Conservation (phyloP, 2,329 filamentous ascomycete species). For the Colletotrichum zoysiae region DNA sequence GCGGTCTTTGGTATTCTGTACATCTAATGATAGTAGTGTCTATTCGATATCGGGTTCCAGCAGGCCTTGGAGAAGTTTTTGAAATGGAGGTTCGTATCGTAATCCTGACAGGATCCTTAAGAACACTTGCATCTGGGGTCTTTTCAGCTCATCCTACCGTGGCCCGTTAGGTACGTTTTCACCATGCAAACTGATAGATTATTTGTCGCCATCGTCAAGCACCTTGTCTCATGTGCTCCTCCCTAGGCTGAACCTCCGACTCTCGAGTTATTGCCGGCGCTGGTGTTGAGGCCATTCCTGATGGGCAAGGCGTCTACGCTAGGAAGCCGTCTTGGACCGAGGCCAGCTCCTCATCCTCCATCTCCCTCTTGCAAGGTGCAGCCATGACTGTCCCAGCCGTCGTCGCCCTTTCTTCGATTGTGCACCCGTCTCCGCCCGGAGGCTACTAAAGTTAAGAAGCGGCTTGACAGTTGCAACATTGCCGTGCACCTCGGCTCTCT, state of each 20-base stretch:
- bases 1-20: conserved; percentile 14
- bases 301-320: conserved; percentile 51
- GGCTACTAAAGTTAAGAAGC: conserved; percentile 57
- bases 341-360: conserved; percentile 43
- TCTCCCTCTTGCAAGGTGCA: conserved; percentile 41
- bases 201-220: conserved; percentile 59
- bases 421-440: conserved; percentile 52
- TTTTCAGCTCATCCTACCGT: neutral
- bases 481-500: conserved; percentile 63
- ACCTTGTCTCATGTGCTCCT: conserved; percentile 50
- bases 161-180: neutral
- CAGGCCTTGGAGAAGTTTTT: neutral
- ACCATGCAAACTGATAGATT: conserved; percentile 60
- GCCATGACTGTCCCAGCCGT: conserved; percentile 49
- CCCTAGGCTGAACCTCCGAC: conserved; percentile 35
- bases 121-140: neutral
- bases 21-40: conserved; percentile 23
- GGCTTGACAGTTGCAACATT: conserved; percentile 62
- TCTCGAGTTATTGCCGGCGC: conserved; percentile 55
- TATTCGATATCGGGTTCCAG: neutral
- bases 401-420: conserved; percentile 65
- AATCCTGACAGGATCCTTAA: neutral
- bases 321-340: conserved; percentile 62
- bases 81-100: neutral
- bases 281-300: conserved; percentile 54